Evolutionary conservation across 179 eudicot genomes (phyloP), one percentile per base, ranked within the genome.

Genomic region (Beta macrorhiza): DNA sequence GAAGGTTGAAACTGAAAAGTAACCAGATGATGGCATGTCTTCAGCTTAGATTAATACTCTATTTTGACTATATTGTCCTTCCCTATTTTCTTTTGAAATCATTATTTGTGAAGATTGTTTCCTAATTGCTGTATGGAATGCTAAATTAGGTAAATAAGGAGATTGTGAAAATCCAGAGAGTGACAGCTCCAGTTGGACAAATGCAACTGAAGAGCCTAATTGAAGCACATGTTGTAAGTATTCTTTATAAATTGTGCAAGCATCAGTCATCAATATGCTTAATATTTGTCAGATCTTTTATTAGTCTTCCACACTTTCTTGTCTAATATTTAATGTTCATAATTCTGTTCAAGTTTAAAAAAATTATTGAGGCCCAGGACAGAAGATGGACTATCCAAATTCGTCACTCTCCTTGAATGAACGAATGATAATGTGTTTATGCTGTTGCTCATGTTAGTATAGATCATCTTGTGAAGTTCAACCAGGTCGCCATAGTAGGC

Each of bases 121-220:
- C 67, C 47, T 80, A 32, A 42, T 68, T 67, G 55, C 61, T 81
- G 73, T 7, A n/a, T 75, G 67, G 17, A 67, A 74, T 29, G 42
- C 68, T 65, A 59, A 80, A 82, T 79, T 85, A 96, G 99, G 93
- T 96, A 75, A 96, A 96, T 90, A 92, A 92, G 89, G 99, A 96
- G 84, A 96, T 96, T 17, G 99, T 94, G 80, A 96, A 96, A 88
- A 87, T 94, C 83, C 99, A 96, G 90, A 92, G 99, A 90, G 98
- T 96, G 85, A 91, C 88, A 81, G 98, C 99, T 75, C 94, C 96
- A 12, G 99, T 92, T 22, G 98, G 99, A 71, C 98, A 94, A 87
- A 89, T 90, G 93, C 98, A 92, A 88, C 96, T 96, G n/a, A 96
- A 93, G 90, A 89, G 80, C 88, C 93, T 96, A 10, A 92, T 96